Evolutionary conservation across 2,329 filamentous ascomycete species (phyloP), one percentile per base, ranked within the genome.

Genomic region (Fusarium marasasianum): DNA sequence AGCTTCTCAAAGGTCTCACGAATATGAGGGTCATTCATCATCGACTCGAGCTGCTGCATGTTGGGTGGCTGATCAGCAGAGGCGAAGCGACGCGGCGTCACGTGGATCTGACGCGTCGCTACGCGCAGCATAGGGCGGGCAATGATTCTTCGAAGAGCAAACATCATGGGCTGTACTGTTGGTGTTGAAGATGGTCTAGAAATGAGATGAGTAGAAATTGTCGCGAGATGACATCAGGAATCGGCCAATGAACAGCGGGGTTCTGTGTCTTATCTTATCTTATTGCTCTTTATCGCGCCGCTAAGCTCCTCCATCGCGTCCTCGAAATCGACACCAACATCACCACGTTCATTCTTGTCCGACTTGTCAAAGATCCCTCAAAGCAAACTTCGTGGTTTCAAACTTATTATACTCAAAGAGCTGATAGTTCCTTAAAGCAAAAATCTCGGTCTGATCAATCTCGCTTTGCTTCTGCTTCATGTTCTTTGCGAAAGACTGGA

Each of bases 21-120:
- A 41, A 76, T 55, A 33, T 60, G 59, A 40, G 74, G 74, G 51
- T 76, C 74, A 43, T 76, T 72, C 73, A 76, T 76, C 63, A 76
- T 76, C 22, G 70, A 54, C 37, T 76, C 68, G 11, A 67, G n/a
- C n/a, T 68, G 33, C 9, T 59, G 50, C 67, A 72, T n/a, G 37
- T 72, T 74, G 22, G 73, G 63, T 5, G 71, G 71, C n/a, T 68
- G 63, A 3, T 72, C 62, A 1, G 73, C 71, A 6, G 73, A 58
- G 40, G 73, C 73, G 29, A 58, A 51, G 18, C 59, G 71, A 22
- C 58, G 68, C 1, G 68, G 38, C 1, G 74, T 75, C 48, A 35
- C 68, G 17, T 74, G 74, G 1, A 76, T 51, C 6, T 56, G 74
- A 17, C 74, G 74, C 29, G 51, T 58, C 15, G 53, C 56, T 17